Base-by-base conservation (phyloP, 495 filamentous ascomycete species). In the Lasiosphaeria ovina region DNA sequence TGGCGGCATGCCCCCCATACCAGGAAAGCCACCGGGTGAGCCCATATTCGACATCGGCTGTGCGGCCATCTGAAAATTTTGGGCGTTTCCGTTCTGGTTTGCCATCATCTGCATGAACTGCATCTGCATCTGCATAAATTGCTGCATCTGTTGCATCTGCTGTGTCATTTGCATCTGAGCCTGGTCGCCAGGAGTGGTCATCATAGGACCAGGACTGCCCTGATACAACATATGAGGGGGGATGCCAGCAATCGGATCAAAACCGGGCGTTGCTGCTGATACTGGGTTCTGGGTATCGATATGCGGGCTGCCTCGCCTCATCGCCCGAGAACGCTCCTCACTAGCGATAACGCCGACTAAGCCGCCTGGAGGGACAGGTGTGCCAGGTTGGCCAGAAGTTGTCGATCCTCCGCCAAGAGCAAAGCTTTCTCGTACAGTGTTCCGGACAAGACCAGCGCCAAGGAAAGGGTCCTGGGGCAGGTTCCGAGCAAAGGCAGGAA, bases 41-140 rank as follows among this genome's bases (percentile, higher is more conserved):
- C 66, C 56, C 17, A 76, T 14, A 59, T 63, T 72, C 35, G 73
- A 71, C 52, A 73, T 62, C n/a, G 69, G 71, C 24, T 67, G 66
- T 10, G 66, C 59, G 44, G 69, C 61, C 69, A 74, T 62, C 54
- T 77, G 66, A 60, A 72, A 71, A 62, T 71, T 71, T 24, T 72
- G 66, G 38, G 65, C 74, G 58, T 66, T 42, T 51, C 62, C 64
- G 51, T 67, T 69, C 51, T 78, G 72, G 49, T 72, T 72, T 12
- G 79, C 76, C 81, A 88, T 87, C 82, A 93, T 88, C 59, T 91
- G 88, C 85, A 92, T 91, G 79, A 91, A 89, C 59, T 94, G 89
- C 87, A 96, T 93, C 70, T 95, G 91, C 87, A 95, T 91, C 67
- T 92, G 88, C 88, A 94, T 91, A 77, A 93, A 93, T 64, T 88